These are phyloP conservation scores for Cucurbita pepo DNA, from an alignment of 306 rosid genomes.

Conservation along the genomic window DNA sequence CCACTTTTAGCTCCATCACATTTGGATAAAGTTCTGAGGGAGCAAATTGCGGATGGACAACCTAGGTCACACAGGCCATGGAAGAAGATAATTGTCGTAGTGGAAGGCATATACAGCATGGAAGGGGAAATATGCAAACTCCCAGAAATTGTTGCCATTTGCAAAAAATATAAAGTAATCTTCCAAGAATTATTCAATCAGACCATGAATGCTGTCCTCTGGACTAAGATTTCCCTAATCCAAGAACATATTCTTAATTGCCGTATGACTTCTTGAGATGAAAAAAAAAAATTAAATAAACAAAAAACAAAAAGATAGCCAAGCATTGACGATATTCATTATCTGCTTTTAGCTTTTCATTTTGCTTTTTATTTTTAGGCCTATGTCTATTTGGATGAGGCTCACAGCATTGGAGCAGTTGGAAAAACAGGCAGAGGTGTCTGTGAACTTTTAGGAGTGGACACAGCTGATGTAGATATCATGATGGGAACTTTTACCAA, in stretches of 20 bases:
- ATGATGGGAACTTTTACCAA: conserved; percentile 98
- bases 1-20: conserved; percentile 48
- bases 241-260: neutral
- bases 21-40: conserved; percentile 77
- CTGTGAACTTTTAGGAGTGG: conserved; percentile 84
- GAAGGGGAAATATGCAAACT: conserved; percentile 95
- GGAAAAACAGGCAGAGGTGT: conserved; percentile 61
- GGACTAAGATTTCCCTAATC: neutral
- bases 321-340: neutral
- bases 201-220: neutral
- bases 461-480: conserved; percentile 69
- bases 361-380: conserved; percentile 20
- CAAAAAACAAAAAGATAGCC: neutral
- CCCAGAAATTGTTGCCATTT: conserved; percentile 74
- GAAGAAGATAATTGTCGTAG: conserved; percentile 79
- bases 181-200: neutral
- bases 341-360: conserved; percentile 1
- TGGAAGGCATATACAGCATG: conserved; percentile 95
- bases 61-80: conserved; percentile 92
- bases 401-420: conserved; percentile 94
- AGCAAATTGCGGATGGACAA: conserved; percentile 86
- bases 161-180: conserved; percentile 72
- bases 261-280: neutral
- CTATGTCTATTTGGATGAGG: conserved; percentile 79
- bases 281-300: neutral